phyloP scores from a whole-genome alignment of 2,329 filamentous ascomycete species.

The Phoma herbarum region DNA sequence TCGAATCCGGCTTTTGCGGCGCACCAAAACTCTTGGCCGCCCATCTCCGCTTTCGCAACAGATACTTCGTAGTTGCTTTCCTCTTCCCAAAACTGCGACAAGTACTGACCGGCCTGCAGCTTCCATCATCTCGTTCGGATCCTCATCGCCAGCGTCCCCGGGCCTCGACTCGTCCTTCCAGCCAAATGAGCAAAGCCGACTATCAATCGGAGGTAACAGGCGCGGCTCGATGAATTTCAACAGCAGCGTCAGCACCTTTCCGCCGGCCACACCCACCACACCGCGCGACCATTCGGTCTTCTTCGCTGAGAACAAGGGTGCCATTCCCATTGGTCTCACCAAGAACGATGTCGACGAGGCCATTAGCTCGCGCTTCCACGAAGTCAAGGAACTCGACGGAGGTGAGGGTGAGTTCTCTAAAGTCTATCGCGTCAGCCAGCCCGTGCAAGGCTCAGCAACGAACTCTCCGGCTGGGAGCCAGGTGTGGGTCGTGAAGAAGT shows the following conservation, averaged over 20 bases:
- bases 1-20: conserved; percentile 52
- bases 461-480: conserved; percentile 42
- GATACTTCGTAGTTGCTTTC: conserved; percentile 31
- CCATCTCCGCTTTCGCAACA: conserved; percentile 54
- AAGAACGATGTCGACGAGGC: conserved; percentile 78
- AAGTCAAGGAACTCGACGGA: conserved; percentile 71
- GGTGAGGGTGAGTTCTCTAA: conserved; percentile 93
- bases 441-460: conserved; percentile 43
- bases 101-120: conserved; percentile 54
- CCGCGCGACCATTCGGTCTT: conserved; percentile 66
- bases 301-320: conserved; percentile 68
- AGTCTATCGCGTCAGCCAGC: conserved; percentile 80
- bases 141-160: conserved; percentile 79
- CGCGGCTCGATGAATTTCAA: conserved; percentile 51
- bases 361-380: conserved; percentile 78
- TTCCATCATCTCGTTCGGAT: conserved; percentile 65
- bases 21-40: conserved; percentile 47
- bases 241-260: conserved; percentile 59
- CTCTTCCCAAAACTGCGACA: conserved; percentile 9
- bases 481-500: conserved; percentile 94
- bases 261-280: conserved; percentile 84
- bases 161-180: conserved; percentile 73
- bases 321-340: conserved; percentile 67
- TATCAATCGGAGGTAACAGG: conserved; percentile 76
- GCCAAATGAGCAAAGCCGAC: conserved; percentile 75